Conservation (phyloP, 75 land plant genomes). For the Picea sitchensis region DNA sequence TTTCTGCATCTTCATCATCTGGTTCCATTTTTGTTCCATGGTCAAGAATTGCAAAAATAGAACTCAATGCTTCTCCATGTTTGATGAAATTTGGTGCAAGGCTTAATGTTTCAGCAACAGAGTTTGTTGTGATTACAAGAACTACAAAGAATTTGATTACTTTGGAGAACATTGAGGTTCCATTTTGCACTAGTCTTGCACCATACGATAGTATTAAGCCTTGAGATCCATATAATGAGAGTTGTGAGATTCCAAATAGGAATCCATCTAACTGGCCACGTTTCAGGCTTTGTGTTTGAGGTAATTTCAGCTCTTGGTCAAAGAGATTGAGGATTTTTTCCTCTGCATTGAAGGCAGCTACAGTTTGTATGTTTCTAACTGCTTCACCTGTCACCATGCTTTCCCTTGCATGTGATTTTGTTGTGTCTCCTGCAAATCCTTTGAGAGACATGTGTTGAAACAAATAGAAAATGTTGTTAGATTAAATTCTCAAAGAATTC, state of each 20-base stretch:
- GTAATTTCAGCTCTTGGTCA: constrained; percentile 53
- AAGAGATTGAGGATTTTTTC: constrained; percentile 70
- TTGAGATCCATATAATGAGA: constrained; percentile 66
- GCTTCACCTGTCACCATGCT: constrained; percentile 88
- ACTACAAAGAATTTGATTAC: constrained; percentile 89
- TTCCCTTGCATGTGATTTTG: constrained; percentile 73
- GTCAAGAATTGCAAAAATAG: constrained; percentile 75
- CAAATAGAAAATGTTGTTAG: background rate
- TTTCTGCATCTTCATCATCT: constrained; percentile 63
- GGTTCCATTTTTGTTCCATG: constrained; percentile 64
- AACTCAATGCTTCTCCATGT: constrained; percentile 68
- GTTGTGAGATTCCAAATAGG: constrained; percentile 81
- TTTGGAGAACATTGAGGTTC: constrained; percentile 66
- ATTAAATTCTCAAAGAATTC: background rate
- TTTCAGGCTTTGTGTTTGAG: constrained; percentile 45
- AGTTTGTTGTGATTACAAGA: constrained; percentile 72
- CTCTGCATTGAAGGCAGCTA: constrained; percentile 91
- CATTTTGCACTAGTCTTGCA: constrained; percentile 57
- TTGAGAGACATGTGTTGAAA: constrained; percentile 66
- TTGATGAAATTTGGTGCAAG: constrained; percentile 78
- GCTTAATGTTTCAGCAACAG: constrained; percentile 81
- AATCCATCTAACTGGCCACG: constrained; percentile 76
- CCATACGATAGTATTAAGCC: constrained; percentile 90
- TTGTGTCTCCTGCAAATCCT: constrained; percentile 84
- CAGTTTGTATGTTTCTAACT: constrained; percentile 81